Conservation (phyloP, 228 moss, liverwort and hornwort genomes). For the Sphagnum magellanicum region DNA sequence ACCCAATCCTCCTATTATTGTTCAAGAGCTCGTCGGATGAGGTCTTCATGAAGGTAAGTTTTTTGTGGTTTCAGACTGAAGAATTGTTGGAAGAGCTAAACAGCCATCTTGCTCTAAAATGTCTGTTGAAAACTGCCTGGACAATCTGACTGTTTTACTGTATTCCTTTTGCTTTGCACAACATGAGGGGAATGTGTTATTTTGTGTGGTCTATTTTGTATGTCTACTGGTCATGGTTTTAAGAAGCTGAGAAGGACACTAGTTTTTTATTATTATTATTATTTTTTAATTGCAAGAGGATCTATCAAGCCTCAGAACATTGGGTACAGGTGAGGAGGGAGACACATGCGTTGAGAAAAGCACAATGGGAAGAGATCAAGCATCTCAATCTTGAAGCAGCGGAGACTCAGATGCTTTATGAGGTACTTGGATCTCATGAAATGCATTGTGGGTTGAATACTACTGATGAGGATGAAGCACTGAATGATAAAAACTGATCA, state of each 20-base stretch:
- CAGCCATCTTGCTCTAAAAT: neutral
- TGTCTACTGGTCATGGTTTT: neutral
- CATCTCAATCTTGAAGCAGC: conserved; percentile 44
- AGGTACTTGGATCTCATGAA: conserved; percentile 13
- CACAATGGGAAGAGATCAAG: conserved; percentile 53
- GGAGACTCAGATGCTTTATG: conserved; percentile 44
- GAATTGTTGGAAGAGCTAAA: neutral
- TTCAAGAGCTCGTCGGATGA: neutral
- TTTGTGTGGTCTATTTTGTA: neutral
- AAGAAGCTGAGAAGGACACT: neutral
- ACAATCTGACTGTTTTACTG: neutral
- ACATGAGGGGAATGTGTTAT: neutral
- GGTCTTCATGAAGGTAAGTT: neutral
- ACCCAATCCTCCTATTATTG: neutral
- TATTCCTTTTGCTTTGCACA: too few relatives aligned
- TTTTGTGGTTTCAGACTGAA: neutral
- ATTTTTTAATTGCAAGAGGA: neutral
- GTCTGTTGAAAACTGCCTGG: neutral
- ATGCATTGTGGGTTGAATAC: too few relatives aligned
- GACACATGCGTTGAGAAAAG: conserved; percentile 49
- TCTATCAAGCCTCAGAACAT: neutral
- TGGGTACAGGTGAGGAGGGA: conserved; percentile 39
- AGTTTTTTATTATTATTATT: too few relatives aligned
- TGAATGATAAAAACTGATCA: too few relatives aligned
- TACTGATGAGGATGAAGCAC: too few relatives aligned